Conservation (phyloP, 805 yeast genomes). For the Barnettozyma wickerhamii region DNA sequence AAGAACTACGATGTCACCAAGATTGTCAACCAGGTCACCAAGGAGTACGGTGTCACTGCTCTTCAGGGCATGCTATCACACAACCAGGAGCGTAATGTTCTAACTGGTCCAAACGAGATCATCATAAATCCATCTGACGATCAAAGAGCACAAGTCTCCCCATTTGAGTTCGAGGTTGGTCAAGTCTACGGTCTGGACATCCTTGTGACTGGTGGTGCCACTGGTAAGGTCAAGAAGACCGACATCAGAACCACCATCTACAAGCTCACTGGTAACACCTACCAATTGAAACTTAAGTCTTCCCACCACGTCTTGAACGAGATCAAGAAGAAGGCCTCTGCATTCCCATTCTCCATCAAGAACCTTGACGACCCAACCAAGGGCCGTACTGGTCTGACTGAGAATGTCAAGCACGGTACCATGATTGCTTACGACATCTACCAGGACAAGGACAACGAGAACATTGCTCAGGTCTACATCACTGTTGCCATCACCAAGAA, state of each 20-base stretch:
- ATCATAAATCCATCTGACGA: slow-evolving; percentile 69
- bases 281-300: slow-evolving; percentile 65
- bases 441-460: slow-evolving; percentile 62
- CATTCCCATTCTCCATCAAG: slow-evolving; percentile 67
- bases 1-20: slow-evolving; percentile 74
- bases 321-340: slow-evolving; percentile 58
- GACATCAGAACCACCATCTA: slow-evolving; percentile 63
- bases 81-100: slow-evolving; percentile 60
- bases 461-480: slow-evolving; percentile 67
- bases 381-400: slow-evolving; percentile 70
- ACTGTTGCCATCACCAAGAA: slow-evolving; percentile 72
- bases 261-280: slow-evolving; percentile 66
- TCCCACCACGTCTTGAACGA: slow-evolving; percentile 65
- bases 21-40: slow-evolving; percentile 57
- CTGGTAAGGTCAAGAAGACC: slow-evolving; percentile 60
- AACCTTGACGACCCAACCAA: slow-evolving; percentile 64
- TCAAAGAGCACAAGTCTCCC: slow-evolving; percentile 59
- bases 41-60: slow-evolving; percentile 53
- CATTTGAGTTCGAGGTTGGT: slow-evolving; percentile 63
- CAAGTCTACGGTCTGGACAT: slow-evolving; percentile 78
- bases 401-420: slow-evolving; percentile 63
- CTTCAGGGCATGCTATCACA: slow-evolving; percentile 76
- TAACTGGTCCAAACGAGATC: slow-evolving; percentile 73
- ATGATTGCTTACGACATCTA: slow-evolving; percentile 65
- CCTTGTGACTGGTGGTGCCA: slow-evolving; percentile 55